phyloP scores from a whole-genome alignment of 345 rosid genomes.

The Aethionema arabicum region DNA sequence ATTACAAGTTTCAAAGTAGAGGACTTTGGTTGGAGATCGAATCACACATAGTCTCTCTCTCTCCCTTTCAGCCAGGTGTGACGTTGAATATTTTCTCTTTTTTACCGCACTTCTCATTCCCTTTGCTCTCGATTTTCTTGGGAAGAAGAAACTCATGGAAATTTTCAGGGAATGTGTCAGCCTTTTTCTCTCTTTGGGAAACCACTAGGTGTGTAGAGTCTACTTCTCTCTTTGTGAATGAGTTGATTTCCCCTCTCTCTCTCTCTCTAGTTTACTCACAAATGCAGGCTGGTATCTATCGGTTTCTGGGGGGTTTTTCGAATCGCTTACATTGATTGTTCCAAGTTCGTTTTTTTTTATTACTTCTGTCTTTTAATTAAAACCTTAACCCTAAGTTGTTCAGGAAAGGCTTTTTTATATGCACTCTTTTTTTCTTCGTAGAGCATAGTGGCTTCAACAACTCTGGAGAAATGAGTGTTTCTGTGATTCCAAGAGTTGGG shows the following conservation, averaged over 20 bases:
- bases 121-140: constrained; percentile 34
- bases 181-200: constrained; percentile 40
- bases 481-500: constrained; percentile 9
- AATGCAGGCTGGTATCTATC: constrained; percentile 56
- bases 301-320: constrained; percentile 43
- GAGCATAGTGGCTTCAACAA: not conserved
- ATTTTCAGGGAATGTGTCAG: constrained; percentile 44
- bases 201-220: constrained; percentile 45
- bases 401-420: constrained; percentile 8
- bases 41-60: too few relatives aligned
- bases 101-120: constrained; percentile 21
- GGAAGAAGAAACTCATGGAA: constrained; percentile 35
- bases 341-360: not conserved
- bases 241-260: constrained; percentile 17
- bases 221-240: constrained; percentile 36
- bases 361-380: not conserved
- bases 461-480: constrained; percentile 18
- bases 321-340: constrained; percentile 27
- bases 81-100: not conserved
- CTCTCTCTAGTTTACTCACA: constrained; percentile 45
- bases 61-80: too few relatives aligned
- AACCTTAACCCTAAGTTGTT: constrained; percentile 15
- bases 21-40: constrained; percentile 38
- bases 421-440: constrained; percentile 8
- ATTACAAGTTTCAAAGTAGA: too few relatives aligned